These are phyloP conservation scores for Cordyceps cicadae DNA, from an alignment of 2,329 filamentous ascomycete genomes.

Conservation along the genomic window DNA sequence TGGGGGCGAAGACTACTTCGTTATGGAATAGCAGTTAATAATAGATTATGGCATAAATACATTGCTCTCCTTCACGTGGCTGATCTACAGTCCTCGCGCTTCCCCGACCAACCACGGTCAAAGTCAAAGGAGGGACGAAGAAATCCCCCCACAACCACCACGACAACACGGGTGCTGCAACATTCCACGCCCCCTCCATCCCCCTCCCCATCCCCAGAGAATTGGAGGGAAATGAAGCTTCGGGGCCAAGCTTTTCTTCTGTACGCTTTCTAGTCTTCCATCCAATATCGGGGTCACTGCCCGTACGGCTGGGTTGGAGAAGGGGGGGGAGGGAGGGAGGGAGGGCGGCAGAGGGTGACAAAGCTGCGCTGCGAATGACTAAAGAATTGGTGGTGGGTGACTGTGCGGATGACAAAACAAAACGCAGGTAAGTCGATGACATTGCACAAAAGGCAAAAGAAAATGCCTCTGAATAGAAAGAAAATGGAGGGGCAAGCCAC, in stretches of 20 bases:
- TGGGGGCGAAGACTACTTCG: not conserved
- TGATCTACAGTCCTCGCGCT: not conserved
- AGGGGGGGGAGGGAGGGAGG: not conserved
- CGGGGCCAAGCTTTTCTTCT: not conserved
- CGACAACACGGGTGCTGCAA: not conserved
- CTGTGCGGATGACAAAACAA: not conserved
- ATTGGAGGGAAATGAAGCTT: not conserved
- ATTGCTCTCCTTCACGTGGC: not conserved
- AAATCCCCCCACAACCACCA: not conserved
- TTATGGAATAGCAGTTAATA: not conserved
- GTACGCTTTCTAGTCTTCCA: not conserved
- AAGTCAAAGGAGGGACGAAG: not conserved
- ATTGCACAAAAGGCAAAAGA: not conserved
- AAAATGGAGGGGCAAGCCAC: too few relatives aligned
- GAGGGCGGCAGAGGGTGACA: too few relatives aligned
- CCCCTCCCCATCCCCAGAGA: not conserved
- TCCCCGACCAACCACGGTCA: constrained; percentile 1
- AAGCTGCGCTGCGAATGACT: not conserved
- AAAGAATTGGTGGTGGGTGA: not conserved
- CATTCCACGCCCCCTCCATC: not conserved
- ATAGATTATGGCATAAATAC: constrained; percentile 8
- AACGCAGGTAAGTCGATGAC: not conserved
- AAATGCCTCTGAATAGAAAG: too few relatives aligned
- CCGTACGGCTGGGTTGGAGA: not conserved
- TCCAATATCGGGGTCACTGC: not conserved